Evolutionary conservation across 129 eudicot genomes (phyloP).

Genomic region (Logfia minima): DNA sequence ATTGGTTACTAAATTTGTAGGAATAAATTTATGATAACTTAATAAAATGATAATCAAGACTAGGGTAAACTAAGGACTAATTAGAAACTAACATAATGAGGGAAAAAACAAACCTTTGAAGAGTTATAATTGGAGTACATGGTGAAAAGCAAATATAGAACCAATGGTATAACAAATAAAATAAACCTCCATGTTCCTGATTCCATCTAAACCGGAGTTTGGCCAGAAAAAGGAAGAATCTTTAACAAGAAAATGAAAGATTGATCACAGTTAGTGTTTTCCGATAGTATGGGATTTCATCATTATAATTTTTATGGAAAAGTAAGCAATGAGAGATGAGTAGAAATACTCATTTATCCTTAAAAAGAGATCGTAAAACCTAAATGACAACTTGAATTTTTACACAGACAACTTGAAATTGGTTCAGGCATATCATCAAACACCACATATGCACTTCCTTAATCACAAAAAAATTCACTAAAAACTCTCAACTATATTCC

Average conservation of each 20-base stretch:
- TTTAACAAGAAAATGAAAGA: background rate
- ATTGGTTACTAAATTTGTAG: too few relatives aligned
- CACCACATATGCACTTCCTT: too few relatives aligned
- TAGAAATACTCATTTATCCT: background rate
- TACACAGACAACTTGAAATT: too few relatives aligned
- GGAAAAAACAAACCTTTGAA: conserved; percentile 22
- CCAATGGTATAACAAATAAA: conserved; percentile 28
- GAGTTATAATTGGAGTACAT: conserved; percentile 7
- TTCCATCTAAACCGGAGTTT: conserved; percentile 20
- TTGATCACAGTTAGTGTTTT: conserved; percentile 2
- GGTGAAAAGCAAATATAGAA: conserved; percentile 15
- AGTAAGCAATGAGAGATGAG: background rate
- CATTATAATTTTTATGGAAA: conserved; percentile 1
- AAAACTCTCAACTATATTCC: too few relatives aligned
- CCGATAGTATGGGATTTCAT: background rate
- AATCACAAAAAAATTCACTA: too few relatives aligned
- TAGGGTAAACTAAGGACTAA: background rate
- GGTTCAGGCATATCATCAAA: too few relatives aligned
- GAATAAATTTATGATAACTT: too few relatives aligned
- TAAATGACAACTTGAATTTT: too few relatives aligned
- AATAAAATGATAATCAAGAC: background rate
- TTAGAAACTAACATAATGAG: background rate
- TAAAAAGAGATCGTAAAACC: too few relatives aligned
- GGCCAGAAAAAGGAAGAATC: conserved; percentile 13
- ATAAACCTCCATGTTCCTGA: conserved; percentile 35